phyloP scores from a whole-genome alignment of 2,329 filamentous ascomycete species.

The Colletotrichum acutatum region DNA sequence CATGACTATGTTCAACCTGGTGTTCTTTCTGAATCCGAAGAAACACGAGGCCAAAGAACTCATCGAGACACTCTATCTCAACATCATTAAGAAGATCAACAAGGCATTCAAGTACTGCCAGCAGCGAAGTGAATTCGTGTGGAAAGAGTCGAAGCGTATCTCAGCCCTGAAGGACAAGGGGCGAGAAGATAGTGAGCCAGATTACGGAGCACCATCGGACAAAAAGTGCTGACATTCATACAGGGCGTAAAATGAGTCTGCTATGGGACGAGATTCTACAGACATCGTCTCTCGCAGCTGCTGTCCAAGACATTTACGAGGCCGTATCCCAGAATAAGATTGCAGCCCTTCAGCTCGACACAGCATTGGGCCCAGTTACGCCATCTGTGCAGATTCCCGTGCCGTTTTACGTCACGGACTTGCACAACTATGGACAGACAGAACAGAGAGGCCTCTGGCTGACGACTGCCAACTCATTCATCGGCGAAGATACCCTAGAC shows the following conservation, averaged over 20 bases:
- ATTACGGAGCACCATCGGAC: neutral
- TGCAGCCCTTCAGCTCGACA: constrained; percentile 82
- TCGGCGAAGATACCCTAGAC: constrained; percentile 74
- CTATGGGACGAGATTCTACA: constrained; percentile 79
- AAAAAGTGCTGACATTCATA: constrained; percentile 26
- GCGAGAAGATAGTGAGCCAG: constrained; percentile 68
- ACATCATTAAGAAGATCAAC: constrained; percentile 91
- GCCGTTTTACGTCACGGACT: constrained; percentile 76
- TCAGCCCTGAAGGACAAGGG: constrained; percentile 84
- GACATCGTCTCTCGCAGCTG: constrained; percentile 82
- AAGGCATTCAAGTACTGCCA: constrained; percentile 95
- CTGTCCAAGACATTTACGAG: constrained; percentile 83
- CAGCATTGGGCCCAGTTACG: constrained; percentile 65
- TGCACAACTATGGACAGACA: constrained; percentile 75
- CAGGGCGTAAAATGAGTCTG: constrained; percentile 69
- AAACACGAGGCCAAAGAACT: constrained; percentile 80
- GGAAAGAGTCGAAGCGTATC: constrained; percentile 88
- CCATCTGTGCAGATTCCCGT: constrained; percentile 74
- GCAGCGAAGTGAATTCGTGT: constrained; percentile 88
- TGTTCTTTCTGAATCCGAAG: constrained; percentile 88
- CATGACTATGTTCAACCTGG: constrained; percentile 98
- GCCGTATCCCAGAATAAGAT: constrained; percentile 87
- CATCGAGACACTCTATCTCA: constrained; percentile 81
- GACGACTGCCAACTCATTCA: constrained; percentile 84
- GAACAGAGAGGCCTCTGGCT: constrained; percentile 83